These are phyloP conservation scores for Euclidium syriacum DNA, from an alignment of 345 rosid genomes.

Conservation along the genomic window DNA sequence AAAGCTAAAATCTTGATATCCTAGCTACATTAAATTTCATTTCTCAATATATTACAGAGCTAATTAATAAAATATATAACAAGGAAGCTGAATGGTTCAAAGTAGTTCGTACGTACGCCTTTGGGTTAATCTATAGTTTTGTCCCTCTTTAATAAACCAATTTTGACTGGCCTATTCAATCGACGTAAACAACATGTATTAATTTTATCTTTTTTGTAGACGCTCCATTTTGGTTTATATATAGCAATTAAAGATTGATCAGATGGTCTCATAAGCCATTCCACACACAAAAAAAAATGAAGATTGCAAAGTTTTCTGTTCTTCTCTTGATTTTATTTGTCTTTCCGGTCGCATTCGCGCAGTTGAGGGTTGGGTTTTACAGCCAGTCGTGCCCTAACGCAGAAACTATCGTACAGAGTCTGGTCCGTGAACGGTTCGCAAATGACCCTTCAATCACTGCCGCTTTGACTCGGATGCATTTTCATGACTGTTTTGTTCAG, in stretches of 20 bases:
- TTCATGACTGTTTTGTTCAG: conserved; percentile 33
- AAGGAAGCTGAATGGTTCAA: conserved; percentile 25
- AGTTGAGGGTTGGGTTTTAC: conserved; percentile 14
- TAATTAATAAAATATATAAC: not conserved
- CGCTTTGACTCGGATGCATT: conserved; percentile 31
- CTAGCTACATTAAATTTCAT: not conserved
- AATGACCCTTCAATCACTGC: conserved; percentile 22
- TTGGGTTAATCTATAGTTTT: not conserved
- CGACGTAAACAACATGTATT: conserved; percentile 1
- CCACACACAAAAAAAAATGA: not conserved
- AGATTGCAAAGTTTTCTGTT: conserved; percentile 6
- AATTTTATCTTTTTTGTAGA: not conserved
- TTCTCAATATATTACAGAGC: not conserved
- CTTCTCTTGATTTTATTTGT: not conserved
- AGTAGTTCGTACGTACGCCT: conserved; percentile 4
- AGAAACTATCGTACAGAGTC: conserved; percentile 4
- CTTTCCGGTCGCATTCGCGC: conserved; percentile 6
- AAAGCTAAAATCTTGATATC: not conserved
- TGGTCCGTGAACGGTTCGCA: conserved; percentile 11
- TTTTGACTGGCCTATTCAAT: conserved; percentile 23
- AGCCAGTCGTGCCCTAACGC: conserved; percentile 20
- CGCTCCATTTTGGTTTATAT: not conserved
- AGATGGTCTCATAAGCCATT: conserved; percentile 9
- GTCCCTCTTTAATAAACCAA: not conserved
- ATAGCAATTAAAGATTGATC: not conserved